These are phyloP conservation scores for Oryza coarctata DNA, from an alignment of 176 grass and related monocot genomes.

Conservation along the genomic window DNA sequence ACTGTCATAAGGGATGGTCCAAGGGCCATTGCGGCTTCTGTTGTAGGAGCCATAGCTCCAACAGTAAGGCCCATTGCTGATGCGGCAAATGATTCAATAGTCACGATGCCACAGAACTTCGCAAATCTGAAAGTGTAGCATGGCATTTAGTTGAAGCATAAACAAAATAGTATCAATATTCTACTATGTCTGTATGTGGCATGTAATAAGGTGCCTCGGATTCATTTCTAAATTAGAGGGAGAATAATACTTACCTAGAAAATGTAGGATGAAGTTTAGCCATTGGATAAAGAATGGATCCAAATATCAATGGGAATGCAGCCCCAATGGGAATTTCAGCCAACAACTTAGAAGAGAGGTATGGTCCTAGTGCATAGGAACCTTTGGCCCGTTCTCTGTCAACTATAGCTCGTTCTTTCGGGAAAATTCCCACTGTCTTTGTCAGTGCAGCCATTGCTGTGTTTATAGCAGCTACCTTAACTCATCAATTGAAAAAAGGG, in stretches of 20 bases:
- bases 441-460: conserved; percentile 98
- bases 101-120: conserved; percentile 92
- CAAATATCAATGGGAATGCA: conserved; percentile 89
- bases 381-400: conserved; percentile 88
- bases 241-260: conserved; percentile 57
- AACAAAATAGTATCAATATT: not conserved
- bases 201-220: not conserved
- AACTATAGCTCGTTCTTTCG: conserved; percentile 91
- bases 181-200: not conserved
- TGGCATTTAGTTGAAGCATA: not conserved
- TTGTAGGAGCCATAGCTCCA: conserved; percentile 91
- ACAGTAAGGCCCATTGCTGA: conserved; percentile 96
- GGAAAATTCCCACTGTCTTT: conserved; percentile 94
- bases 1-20: conserved; percentile 96
- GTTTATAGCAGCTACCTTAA: conserved; percentile 94
- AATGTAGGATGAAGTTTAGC: conserved; percentile 82
- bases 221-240: conserved; percentile 12
- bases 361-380: conserved; percentile 78
- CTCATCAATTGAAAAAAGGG: conserved; percentile 11
- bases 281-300: conserved; percentile 96
- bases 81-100: conserved; percentile 88
- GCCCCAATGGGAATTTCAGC: conserved; percentile 88
- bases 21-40: conserved; percentile 94
- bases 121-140: conserved; percentile 56
- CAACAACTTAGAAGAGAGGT: conserved; percentile 94